These are phyloP conservation scores for Mucor lusitanicus DNA, from an alignment of 371 early-diverging fungal species.

Conservation along the genomic window DNA sequence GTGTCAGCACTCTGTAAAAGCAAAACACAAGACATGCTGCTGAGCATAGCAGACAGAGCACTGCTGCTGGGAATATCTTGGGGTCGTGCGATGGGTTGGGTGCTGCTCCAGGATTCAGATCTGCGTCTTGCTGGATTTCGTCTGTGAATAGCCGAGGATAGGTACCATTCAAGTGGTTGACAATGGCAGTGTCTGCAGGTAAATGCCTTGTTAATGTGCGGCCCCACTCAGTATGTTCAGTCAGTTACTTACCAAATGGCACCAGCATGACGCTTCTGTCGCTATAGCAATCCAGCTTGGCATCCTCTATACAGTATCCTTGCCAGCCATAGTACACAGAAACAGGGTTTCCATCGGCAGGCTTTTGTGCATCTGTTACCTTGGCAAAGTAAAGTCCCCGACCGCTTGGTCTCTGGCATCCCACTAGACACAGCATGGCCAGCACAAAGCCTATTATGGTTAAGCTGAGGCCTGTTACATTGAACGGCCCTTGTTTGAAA, in stretches of 20 bases:
- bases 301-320: conserved; percentile 41
- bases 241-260: conserved; percentile 47
- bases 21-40: conserved; percentile 23
- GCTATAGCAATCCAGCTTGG: conserved; percentile 12
- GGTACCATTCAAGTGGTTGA: conserved; percentile 31
- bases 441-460: conserved; percentile 38
- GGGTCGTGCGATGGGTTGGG: conserved; percentile 47
- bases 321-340: conserved; percentile 38
- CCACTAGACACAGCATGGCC: conserved; percentile 37
- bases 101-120: conserved; percentile 33
- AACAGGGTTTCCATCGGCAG: conserved; percentile 5
- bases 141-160: conserved; percentile 37
- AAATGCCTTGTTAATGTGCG: background rate
- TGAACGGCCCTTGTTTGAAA: conserved; percentile 16
- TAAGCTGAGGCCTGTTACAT: conserved; percentile 34
- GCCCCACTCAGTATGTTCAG: too few relatives aligned
- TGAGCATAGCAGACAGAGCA: conserved; percentile 37
- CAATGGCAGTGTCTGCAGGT: conserved; percentile 32
- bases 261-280: conserved; percentile 38
- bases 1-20: conserved; percentile 13
- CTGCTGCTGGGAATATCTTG: conserved; percentile 37
- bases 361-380: conserved; percentile 24
- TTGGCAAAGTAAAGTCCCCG: conserved; percentile 39
- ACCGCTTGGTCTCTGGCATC: conserved; percentile 19
- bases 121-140: conserved; percentile 25